Evolutionary conservation across 768 basidiomycete genomes (phyloP), one percentile per base, ranked within the genome.

Genomic region (Termitomyces sp.): DNA sequence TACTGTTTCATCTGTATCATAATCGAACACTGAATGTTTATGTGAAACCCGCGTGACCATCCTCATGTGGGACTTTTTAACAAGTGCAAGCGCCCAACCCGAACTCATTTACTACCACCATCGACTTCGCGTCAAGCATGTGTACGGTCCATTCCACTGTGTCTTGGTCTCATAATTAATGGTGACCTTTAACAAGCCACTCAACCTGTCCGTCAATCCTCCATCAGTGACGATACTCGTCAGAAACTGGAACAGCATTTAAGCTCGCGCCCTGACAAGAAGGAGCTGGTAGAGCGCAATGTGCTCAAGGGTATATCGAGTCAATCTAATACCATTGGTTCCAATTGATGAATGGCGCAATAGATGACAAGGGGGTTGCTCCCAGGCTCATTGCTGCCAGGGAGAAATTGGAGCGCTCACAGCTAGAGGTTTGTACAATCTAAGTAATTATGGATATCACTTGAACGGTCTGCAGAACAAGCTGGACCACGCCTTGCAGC

Each of bases 221-320:
- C 66, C 19, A 50, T 71, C 49, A 64, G 72, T 59, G 62, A 69
- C 57, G 60, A 58, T 17, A 66, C 68, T 23, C 56, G 60, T 38
- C 61, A 74, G 44, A 75, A 75, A 61, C 75, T 89, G 41, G 85
- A 87, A 72, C 78, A 77, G 64, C 74, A 74, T 49, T 73, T 87
- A 44, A 73, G 69, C 43, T 68, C 76, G 19, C 74, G 87, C 38
- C 84, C 86, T 19, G 78, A 82, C n/a, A 81, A 82, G 68, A 68
- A 77, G 40, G 81, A 86, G 43, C 75, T 90, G 43, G 76, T 87
- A 58, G 83, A 85, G 34, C 80, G 84, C 60, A 87, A 86, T 66
- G 88, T 89, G 59, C 77, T 90, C 58, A 87, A 89, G 70, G 84
- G 85, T 80, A 46, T 27, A 19, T 29, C 12, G 31, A 46, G 6